Percentiles rank a stretch among this genome's conserved stretches.
Evolutionary conservation across 2,329 filamentous ascomycete species (phyloP).

Genomic region (Cyphellophora europaea): DNA sequence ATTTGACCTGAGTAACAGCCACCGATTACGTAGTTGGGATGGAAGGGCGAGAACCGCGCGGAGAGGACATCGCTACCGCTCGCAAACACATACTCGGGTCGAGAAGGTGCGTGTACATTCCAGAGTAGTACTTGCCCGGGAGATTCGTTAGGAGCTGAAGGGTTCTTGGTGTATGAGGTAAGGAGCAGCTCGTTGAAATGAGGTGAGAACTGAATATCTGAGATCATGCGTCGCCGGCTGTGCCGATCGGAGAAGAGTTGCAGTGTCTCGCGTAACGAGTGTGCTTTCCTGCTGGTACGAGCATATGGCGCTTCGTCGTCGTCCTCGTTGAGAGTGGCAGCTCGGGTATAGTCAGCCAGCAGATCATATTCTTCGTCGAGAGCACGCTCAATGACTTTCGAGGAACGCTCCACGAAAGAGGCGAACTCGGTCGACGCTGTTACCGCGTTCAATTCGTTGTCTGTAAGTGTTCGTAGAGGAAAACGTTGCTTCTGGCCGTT

Average conservation of each 20-base stretch:
- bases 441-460: slow-evolving; percentile 82
- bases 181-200: slow-evolving; percentile 82
- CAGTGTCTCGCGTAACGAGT: slow-evolving; percentile 60
- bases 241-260: slow-evolving; percentile 94
- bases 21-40: slow-evolving; percentile 90
- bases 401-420: slow-evolving; percentile 89
- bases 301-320: slow-evolving; percentile 52
- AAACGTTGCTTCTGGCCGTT: slow-evolving; percentile 44
- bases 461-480: slow-evolving; percentile 67
- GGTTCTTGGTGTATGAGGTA: slow-evolving; percentile 95
- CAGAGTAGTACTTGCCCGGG: slow-evolving; percentile 92
- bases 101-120: slow-evolving; percentile 90
- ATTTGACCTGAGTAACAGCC: slow-evolving; percentile 96
- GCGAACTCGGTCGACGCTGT: slow-evolving; percentile 88
- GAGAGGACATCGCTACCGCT: slow-evolving; percentile 91
- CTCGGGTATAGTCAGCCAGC: slow-evolving; percentile 83
- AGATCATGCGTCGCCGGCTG: slow-evolving; percentile 97
- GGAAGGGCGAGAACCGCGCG: slow-evolving; percentile 96
- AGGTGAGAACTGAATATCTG: slow-evolving; percentile 86
- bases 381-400: slow-evolving; percentile 92
- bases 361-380: slow-evolving; percentile 95
- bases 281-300: slow-evolving; percentile 16
- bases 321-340: slow-evolving; percentile 61
- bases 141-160: slow-evolving; percentile 84
- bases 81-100: slow-evolving; percentile 93